These are phyloP conservation scores for Fragilariopsis cylindrus DNA, from an alignment of 108 stramenopile genomes.

Conservation along the genomic window DNA sequence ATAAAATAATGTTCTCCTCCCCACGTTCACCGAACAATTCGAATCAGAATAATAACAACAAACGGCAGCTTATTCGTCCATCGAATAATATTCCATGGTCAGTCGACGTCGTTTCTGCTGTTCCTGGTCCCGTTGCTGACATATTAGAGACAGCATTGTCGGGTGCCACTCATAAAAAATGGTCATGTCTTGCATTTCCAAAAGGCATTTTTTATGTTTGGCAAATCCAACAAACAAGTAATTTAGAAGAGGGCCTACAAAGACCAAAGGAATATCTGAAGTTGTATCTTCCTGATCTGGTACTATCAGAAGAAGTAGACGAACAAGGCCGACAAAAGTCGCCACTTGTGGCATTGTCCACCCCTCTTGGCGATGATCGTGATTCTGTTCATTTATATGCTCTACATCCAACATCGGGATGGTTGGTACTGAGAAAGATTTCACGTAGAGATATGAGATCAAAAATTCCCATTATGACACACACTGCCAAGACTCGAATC, in stretches of 20 bases:
- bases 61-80: slow-evolving; percentile 32
- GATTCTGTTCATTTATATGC: slow-evolving; percentile 11
- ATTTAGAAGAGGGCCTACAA: slow-evolving; percentile 10
- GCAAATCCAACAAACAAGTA: slow-evolving; percentile 20
- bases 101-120: slow-evolving; percentile 32
- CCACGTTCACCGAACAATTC: too few relatives aligned
- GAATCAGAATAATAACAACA: slow-evolving; percentile 1
- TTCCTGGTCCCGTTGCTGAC: slow-evolving; percentile 26
- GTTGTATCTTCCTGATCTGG: slow-evolving; percentile 9
- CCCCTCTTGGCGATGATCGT: slow-evolving; percentile 7
- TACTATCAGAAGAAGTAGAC: background rate
- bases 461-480: background rate
- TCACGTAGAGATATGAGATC: slow-evolving; percentile 11
- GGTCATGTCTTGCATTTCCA: slow-evolving; percentile 31
- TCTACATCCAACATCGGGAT: slow-evolving; percentile 7
- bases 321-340: background rate
- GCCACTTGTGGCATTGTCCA: slow-evolving; percentile 16
- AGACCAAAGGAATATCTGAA: slow-evolving; percentile 7
- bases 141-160: slow-evolving; percentile 7
- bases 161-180: slow-evolving; percentile 23
- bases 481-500: slow-evolving; percentile 2
- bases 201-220: slow-evolving; percentile 37
- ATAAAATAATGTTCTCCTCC: too few relatives aligned
- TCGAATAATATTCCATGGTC: slow-evolving; percentile 38
- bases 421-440: slow-evolving; percentile 12